These are phyloP conservation scores for Eutrema salsugineum DNA, from an alignment of 441 rosid genomes.

Conservation along the genomic window DNA sequence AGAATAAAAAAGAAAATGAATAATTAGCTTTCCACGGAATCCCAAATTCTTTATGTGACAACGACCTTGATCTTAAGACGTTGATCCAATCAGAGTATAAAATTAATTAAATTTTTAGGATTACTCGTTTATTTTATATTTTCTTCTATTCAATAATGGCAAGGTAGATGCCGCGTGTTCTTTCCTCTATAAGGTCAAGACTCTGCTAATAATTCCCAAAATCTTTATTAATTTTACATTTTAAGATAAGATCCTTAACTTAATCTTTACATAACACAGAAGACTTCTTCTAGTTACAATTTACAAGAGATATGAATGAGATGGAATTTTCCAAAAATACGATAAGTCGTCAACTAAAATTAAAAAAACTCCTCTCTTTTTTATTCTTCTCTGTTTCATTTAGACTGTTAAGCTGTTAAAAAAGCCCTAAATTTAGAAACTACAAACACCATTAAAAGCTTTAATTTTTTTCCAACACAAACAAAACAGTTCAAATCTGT, in stretches of 20 bases:
- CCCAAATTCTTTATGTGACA: conserved; percentile 29
- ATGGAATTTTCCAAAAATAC: conserved; percentile 9
- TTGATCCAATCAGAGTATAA: conserved; percentile 21
- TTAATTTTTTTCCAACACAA: background rate
- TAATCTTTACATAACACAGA: background rate
- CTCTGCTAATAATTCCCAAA: conserved; percentile 5
- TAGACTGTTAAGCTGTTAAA: background rate
- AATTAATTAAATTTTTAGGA: background rate
- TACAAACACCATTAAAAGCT: background rate
- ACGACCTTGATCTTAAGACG: conserved; percentile 26
- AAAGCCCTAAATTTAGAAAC: conserved; percentile 11
- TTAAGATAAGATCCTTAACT: background rate
- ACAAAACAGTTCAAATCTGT: conserved; percentile 10
- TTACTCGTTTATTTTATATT: background rate
- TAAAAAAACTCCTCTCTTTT: background rate
- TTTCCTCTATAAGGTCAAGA: conserved; percentile 4
- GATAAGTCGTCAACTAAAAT: conserved; percentile 2
- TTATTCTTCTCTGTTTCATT: background rate
- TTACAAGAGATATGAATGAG: background rate
- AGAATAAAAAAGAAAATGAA: background rate
- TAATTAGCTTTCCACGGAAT: conserved; percentile 13
- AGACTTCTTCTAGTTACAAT: background rate
- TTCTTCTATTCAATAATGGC: background rate
- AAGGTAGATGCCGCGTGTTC: conserved; percentile 10
- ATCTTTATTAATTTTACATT: background rate